Evolutionary conservation across 495 filamentous ascomycete species (phyloP).

Genomic region (Aspergillus kassunensis): DNA sequence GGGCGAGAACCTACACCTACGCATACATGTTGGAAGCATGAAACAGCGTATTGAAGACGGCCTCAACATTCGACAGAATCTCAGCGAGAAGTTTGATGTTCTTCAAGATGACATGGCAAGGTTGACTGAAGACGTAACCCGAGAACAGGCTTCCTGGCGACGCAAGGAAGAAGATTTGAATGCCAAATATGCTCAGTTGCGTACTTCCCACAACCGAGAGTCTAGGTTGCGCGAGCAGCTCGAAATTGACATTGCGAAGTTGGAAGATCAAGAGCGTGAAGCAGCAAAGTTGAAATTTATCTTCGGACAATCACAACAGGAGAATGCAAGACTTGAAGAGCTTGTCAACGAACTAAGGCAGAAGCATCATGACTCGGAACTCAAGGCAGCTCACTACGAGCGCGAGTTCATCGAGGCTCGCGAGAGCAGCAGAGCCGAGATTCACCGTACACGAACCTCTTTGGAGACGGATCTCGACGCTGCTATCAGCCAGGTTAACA

Average conservation of each 20-base stretch:
- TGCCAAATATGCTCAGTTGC: slow-evolving; percentile 73
- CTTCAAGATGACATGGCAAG: slow-evolving; percentile 80
- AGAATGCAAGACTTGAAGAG: slow-evolving; percentile 58
- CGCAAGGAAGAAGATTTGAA: slow-evolving; percentile 70
- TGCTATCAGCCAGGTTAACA: slow-evolving; percentile 77
- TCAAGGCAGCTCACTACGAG: slow-evolving; percentile 63
- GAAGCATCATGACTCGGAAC: slow-evolving; percentile 63
- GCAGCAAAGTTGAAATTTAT: slow-evolving; percentile 53
- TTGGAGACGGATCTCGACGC: slow-evolving; percentile 76
- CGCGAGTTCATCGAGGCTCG: slow-evolving; percentile 79
- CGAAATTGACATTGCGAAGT: slow-evolving; percentile 68
- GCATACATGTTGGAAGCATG: slow-evolving; percentile 63
- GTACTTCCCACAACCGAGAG: slow-evolving; percentile 72
- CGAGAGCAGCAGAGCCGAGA: slow-evolving; percentile 69
- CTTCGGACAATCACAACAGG: slow-evolving; percentile 51
- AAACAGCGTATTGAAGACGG: slow-evolving; percentile 79
- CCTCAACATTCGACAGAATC: slow-evolving; percentile 68
- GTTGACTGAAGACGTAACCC: slow-evolving; percentile 69
- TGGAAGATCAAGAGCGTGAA: slow-evolving; percentile 73
- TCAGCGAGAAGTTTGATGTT: slow-evolving; percentile 73
- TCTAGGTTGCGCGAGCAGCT: slow-evolving; percentile 71
- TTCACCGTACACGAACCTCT: slow-evolving; percentile 70
- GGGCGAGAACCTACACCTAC: slow-evolving; percentile 55
- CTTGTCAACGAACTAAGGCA: slow-evolving; percentile 59
- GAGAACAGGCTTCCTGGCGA: slow-evolving; percentile 71